A percentile compares a stretch with the other conserved stretches of the same genome.
Evolutionary conservation across 345 rosid genomes (phyloP).

Genomic region (Brassica carinata): DNA sequence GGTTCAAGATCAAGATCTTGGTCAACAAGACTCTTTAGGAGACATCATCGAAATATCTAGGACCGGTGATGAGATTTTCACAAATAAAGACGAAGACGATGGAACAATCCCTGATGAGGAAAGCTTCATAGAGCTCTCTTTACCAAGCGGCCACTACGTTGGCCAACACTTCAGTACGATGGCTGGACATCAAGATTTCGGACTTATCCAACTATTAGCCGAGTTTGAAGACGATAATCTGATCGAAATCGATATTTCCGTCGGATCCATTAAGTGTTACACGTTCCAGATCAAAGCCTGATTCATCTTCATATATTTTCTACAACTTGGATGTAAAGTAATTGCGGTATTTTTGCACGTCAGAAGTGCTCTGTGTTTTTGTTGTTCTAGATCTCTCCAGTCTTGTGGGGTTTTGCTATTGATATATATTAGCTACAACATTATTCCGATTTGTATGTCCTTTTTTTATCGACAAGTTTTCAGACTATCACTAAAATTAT

Average conservation of each 20-base stretch:
- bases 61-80: neutral
- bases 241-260: constrained; percentile 79
- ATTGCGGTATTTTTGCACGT: constrained; percentile 22
- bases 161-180: constrained; percentile 28
- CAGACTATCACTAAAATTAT: neutral
- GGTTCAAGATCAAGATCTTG: constrained; percentile 10
- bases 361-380: constrained; percentile 8
- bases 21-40: constrained; percentile 40
- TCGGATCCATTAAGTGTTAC: constrained; percentile 78
- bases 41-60: neutral
- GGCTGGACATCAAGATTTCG: constrained; percentile 38
- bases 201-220: constrained; percentile 54
- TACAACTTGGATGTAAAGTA: neutral
- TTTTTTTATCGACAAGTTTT: neutral
- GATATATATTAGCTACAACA: constrained; percentile 9
- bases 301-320: neutral
- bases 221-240: constrained; percentile 81
- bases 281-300: constrained; percentile 70
- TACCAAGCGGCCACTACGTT: constrained; percentile 64
- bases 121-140: constrained; percentile 69
- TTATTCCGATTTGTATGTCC: neutral
- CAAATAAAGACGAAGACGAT: constrained; percentile 12
- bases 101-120: constrained; percentile 75
- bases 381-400: constrained; percentile 2
- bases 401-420: constrained; percentile 16